Evolutionary conservation across 768 basidiomycete genomes (phyloP).

Genomic region (Trametes gibbosa): DNA sequence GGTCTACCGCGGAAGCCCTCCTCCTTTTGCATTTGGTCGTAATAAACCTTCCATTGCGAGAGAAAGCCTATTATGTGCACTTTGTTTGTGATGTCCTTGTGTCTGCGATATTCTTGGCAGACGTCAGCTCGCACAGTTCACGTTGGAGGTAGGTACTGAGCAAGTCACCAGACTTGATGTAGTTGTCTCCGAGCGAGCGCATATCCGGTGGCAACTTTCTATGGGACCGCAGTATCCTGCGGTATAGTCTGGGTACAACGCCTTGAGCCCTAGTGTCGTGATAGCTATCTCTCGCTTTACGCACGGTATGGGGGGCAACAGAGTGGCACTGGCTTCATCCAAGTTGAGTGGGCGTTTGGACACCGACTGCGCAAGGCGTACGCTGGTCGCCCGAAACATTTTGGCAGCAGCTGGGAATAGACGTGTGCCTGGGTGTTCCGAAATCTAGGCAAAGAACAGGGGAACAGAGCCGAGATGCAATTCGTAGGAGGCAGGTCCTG

Average conservation of each 20-base stretch:
- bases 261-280: neutral
- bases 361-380: constrained; percentile 54
- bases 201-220: constrained; percentile 70
- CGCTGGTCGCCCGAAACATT: constrained; percentile 38
- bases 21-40: constrained; percentile 59
- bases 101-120: constrained; percentile 77
- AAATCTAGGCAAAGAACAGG: neutral
- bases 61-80: constrained; percentile 93
- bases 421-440: neutral
- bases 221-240: constrained; percentile 79
- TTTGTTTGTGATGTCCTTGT: constrained; percentile 77
- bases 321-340: constrained; percentile 57
- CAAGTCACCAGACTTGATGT: constrained; percentile 71
- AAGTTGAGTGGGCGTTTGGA: constrained; percentile 58
- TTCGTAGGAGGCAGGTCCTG: too few relatives aligned
- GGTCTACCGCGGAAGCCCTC: constrained; percentile 58
- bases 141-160: neutral
- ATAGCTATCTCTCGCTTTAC: constrained; percentile 25
- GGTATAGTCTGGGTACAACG: constrained; percentile 59
- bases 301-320: constrained; percentile 84
- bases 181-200: constrained; percentile 81
- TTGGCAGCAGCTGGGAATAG: neutral
- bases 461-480: neutral
- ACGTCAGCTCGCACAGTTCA: neutral
- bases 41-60: constrained; percentile 92